phyloP scores from a whole-genome alignment of 2,329 filamentous ascomycete genomes.

The Volutella citrinella region DNA sequence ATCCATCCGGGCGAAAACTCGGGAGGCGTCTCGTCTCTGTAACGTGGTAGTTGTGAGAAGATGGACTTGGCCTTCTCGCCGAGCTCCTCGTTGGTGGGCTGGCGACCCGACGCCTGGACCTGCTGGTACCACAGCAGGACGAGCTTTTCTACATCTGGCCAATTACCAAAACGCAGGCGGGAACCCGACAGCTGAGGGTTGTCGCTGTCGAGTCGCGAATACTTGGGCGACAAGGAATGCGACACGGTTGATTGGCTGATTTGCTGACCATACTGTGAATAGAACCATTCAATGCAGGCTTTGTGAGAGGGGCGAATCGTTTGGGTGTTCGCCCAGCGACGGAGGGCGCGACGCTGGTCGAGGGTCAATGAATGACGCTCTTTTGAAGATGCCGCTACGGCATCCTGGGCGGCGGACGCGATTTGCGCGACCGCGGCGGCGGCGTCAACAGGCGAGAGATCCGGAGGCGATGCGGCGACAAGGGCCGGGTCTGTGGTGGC shows the following conservation, averaged over 20 bases:
- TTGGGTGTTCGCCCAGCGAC: constrained; percentile 58
- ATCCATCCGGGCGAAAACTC: constrained; percentile 65
- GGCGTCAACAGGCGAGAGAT: constrained; percentile 24
- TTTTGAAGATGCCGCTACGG: constrained; percentile 23
- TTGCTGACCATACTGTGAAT: constrained; percentile 53
- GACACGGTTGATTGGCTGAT: constrained; percentile 64
- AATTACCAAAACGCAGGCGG: constrained; percentile 60
- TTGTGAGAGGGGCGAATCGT: constrained; percentile 57
- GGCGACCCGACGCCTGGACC: constrained; percentile 49
- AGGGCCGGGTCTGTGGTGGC: constrained; percentile 38
- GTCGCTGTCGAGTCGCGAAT: constrained; percentile 59
- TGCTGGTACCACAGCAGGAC: constrained; percentile 55
- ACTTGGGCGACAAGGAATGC: constrained; percentile 60
- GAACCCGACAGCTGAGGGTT: constrained; percentile 59
- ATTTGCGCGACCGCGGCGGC: constrained; percentile 18
- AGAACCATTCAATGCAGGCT: constrained; percentile 63
- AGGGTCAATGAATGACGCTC: constrained; percentile 61
- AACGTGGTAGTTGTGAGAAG: constrained; percentile 56
- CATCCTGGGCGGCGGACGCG: constrained; percentile 11
- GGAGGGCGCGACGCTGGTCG: constrained; percentile 58
- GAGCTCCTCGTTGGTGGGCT: constrained; percentile 61
- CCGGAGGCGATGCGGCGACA: constrained; percentile 29
- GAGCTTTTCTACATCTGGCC: constrained; percentile 61
- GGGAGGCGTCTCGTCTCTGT: constrained; percentile 57
- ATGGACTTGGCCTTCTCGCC: constrained; percentile 60